Evolutionary conservation across 345 rosid genomes (phyloP).

Genomic region (Noccaea bulbosa): DNA sequence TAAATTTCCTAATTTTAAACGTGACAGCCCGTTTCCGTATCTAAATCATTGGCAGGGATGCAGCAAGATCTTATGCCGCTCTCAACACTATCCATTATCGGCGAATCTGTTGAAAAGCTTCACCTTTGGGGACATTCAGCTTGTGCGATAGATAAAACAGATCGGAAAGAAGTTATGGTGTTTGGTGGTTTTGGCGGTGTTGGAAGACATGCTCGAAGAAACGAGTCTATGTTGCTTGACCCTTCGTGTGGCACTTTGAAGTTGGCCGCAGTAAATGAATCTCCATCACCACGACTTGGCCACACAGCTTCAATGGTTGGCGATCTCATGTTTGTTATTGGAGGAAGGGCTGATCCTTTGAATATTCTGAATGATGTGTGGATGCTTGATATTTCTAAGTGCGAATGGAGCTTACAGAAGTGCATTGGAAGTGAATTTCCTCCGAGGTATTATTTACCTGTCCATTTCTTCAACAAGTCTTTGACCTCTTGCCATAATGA

Average conservation of each 20-base stretch:
- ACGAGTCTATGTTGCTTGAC: constrained; percentile 66
- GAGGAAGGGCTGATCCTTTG: constrained; percentile 85
- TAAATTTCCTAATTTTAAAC: constrained; percentile 49
- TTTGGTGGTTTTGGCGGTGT: constrained; percentile 96
- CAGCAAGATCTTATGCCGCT: constrained; percentile 48
- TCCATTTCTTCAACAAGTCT: neutral
- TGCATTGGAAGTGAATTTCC: constrained; percentile 64
- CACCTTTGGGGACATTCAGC: constrained; percentile 92
- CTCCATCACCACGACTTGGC: constrained; percentile 82
- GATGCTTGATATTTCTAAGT: constrained; percentile 55
- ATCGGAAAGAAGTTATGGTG: constrained; percentile 48
- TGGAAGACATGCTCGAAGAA: constrained; percentile 90
- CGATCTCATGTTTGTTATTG: constrained; percentile 67
- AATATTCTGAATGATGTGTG: constrained; percentile 77
- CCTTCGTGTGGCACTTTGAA: constrained; percentile 55
- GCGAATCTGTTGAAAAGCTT: constrained; percentile 78
- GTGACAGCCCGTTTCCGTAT: constrained; percentile 71
- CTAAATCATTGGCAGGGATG: constrained; percentile 77
- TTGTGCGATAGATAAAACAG: constrained; percentile 49
- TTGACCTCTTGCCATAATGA: neutral
- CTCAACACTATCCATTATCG: constrained; percentile 49
- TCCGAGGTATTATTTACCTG: constrained; percentile 57
- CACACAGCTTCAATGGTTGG: constrained; percentile 79
- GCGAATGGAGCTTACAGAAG: constrained; percentile 60
- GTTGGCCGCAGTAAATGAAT: constrained; percentile 46